Evolutionary conservation across 805 yeast genomes (phyloP).

Genomic region (Lipomyces yamanashiensis): DNA sequence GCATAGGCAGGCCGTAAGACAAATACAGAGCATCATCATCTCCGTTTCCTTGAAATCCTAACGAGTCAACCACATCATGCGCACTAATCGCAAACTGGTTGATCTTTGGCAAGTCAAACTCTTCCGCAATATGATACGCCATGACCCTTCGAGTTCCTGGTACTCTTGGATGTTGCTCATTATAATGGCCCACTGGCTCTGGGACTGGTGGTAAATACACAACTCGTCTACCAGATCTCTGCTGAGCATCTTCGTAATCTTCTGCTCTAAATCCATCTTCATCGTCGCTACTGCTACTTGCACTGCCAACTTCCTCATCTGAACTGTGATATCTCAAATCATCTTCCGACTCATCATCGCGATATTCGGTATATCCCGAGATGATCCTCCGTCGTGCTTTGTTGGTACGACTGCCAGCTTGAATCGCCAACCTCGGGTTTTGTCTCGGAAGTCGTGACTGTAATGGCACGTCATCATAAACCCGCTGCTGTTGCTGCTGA

Average conservation of each 20-base stretch:
- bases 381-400: slow-evolving; percentile 6
- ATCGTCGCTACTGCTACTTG: not conserved
- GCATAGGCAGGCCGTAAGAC: slow-evolving; percentile 82
- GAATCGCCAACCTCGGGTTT: slow-evolving; percentile 20
- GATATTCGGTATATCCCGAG: slow-evolving; percentile 7
- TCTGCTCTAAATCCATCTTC: slow-evolving; percentile 5
- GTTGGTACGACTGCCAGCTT: not conserved
- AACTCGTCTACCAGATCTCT: slow-evolving; percentile 13
- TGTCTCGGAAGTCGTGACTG: slow-evolving; percentile 6
- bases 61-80: slow-evolving; percentile 77
- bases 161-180: not conserved
- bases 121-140: slow-evolving; percentile 88
- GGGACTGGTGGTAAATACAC: slow-evolving; percentile 10
- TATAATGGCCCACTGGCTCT: slow-evolving; percentile 6
- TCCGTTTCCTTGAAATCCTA: slow-evolving; percentile 56
- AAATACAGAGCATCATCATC: slow-evolving; percentile 88
- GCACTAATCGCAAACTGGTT: slow-evolving; percentile 65
- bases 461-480: slow-evolving; percentile 18
- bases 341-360: slow-evolving; percentile 7
- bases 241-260: slow-evolving; percentile 8
- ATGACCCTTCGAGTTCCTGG: slow-evolving; percentile 62
- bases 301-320: slow-evolving; percentile 5
- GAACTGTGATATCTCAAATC: not conserved
- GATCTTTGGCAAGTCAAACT: slow-evolving; percentile 67
- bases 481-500: not conserved